Evolutionary conservation across 164 flowering plant genomes (phyloP), one percentile per base, ranked within the genome.

Genomic region (Magnolia changhungtana): DNA sequence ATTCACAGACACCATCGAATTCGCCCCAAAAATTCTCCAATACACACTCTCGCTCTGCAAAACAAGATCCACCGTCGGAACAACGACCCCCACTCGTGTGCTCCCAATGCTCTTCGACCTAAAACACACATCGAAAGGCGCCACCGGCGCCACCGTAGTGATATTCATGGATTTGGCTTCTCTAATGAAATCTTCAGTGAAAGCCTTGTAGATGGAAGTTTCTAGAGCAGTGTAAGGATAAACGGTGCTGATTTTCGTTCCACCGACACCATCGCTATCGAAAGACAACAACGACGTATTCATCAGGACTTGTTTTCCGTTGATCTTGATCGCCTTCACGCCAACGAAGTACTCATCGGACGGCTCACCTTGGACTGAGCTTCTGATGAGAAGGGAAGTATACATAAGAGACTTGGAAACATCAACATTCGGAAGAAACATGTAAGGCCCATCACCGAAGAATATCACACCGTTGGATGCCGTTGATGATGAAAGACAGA

Each of bases 241-340:
- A 0, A 81, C 82, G 1, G 92, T 90, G 80, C 92, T 87, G 71
- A 91, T 80, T 79, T 72, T 80, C 13, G 89, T 82, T 4, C 86
- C 82, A 10, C 84, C 83, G 1, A 31, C 6, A 0, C 83, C 82
- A 10, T 45, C 23, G 14, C 49, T 72, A 10, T 77, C 51, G 29
- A 73, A 11, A 19, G 61, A 11, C 16, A 84, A 66, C 58, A 82
- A 58, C 11, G 84, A 31, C 9, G 81, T 18, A 69, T 82, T 84
- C 51, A 84, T 4, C 0, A 72, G 23, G 1, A 81, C 58, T 2
- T 4, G 9, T 8, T 73, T 74, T 3, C 72, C 76, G 61, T 64
- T 76, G 55, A 84, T 70, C 37, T 73, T 75, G 69, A 84, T 80
- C 10, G 78, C 70, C 10, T 73, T 83, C 23, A 83, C 80, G 2